These are phyloP conservation scores for Calcarisporium arbuscula DNA, from an alignment of 2,329 filamentous ascomycete genomes.

Conservation along the genomic window DNA sequence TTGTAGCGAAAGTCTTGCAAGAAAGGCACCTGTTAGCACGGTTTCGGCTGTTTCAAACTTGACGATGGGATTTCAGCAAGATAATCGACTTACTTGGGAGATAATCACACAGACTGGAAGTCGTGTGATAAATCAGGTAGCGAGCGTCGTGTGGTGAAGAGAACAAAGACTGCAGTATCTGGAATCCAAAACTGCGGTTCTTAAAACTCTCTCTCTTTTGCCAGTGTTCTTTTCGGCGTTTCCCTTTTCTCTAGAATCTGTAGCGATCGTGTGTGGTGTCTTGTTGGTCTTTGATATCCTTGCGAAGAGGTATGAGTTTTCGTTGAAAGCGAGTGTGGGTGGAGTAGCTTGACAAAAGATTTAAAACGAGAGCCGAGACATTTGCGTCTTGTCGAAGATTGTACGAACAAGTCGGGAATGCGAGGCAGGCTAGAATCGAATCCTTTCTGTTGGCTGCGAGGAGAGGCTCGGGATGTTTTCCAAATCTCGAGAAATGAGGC, in stretches of 20 bases:
- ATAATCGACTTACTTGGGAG: too few relatives aligned
- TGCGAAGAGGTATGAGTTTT: background rate
- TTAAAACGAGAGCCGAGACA: conserved; percentile 4
- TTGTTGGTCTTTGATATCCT: conserved; percentile 1
- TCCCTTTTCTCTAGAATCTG: conserved; percentile 16
- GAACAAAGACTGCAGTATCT: too few relatives aligned
- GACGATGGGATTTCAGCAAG: too few relatives aligned
- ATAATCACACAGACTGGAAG: conserved; percentile 20
- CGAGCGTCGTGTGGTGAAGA: too few relatives aligned
- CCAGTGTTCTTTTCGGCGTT: conserved; percentile 9
- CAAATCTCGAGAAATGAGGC: background rate
- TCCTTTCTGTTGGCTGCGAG: conserved; percentile 2
- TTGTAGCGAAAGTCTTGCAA: too few relatives aligned
- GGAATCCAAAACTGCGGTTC: too few relatives aligned
- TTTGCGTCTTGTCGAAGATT: background rate
- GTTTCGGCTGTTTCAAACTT: too few relatives aligned
- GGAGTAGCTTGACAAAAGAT: conserved; percentile 16
- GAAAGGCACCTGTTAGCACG: too few relatives aligned
- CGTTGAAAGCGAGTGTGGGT: conserved; percentile 27
- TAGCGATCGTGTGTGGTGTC: conserved; percentile 29
- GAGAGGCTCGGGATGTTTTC: conserved; percentile 3
- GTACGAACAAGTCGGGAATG: too few relatives aligned
- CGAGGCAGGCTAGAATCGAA: too few relatives aligned
- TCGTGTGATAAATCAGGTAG: conserved; percentile 29
- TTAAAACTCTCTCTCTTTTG: too few relatives aligned